These are phyloP conservation scores for Flammula alnicola DNA, from an alignment of 1,284 basidiomycete genomes.

Conservation along the genomic window DNA sequence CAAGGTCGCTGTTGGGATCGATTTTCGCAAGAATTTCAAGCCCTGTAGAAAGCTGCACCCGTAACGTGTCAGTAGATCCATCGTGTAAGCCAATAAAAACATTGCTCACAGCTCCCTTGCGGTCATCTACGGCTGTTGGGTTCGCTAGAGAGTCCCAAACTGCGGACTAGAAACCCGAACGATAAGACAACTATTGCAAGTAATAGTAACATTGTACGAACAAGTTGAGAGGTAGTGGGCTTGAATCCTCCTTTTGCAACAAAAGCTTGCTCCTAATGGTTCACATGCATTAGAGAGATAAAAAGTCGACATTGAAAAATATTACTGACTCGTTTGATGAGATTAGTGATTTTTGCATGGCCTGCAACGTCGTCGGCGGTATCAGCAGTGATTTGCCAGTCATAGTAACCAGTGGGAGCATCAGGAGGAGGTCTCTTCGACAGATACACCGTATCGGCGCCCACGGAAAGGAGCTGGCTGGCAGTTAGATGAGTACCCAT, in stretches of 20 bases:
- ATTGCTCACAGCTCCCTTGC: slow-evolving; percentile 17
- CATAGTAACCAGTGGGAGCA: slow-evolving; percentile 22
- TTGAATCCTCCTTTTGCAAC: slow-evolving; percentile 9
- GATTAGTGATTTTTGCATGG: slow-evolving; percentile 17
- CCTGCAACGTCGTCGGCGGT: slow-evolving; percentile 12
- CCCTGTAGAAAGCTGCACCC: slow-evolving; percentile 17
- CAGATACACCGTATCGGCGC: slow-evolving; percentile 16
- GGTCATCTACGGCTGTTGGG: slow-evolving; percentile 15
- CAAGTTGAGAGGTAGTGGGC: slow-evolving; percentile 5
- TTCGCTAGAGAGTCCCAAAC: slow-evolving; percentile 11
- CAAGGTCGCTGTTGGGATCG: slow-evolving; percentile 15
- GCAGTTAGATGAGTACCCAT: slow-evolving; percentile 18
- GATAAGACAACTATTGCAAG: not conserved
- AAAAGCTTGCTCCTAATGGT: slow-evolving; percentile 7
- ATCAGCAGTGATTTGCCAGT: slow-evolving; percentile 20
- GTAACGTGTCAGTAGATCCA: not conserved
- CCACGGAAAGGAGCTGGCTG: slow-evolving; percentile 13
- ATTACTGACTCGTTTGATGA: slow-evolving; percentile 8
- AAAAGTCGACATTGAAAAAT: slow-evolving; percentile 3
- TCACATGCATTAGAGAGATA: too few relatives aligned
- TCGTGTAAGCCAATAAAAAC: not conserved
- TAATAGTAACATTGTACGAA: not conserved
- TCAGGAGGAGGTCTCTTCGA: slow-evolving; percentile 16
- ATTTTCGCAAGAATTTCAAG: slow-evolving; percentile 18
- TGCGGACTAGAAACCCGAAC: slow-evolving; percentile 2